Percentiles rank a stretch among this genome's conserved stretches.
Conservation (phyloP, 2,329 filamentous ascomycete genomes). For the Kalaharituber pfeilii region DNA sequence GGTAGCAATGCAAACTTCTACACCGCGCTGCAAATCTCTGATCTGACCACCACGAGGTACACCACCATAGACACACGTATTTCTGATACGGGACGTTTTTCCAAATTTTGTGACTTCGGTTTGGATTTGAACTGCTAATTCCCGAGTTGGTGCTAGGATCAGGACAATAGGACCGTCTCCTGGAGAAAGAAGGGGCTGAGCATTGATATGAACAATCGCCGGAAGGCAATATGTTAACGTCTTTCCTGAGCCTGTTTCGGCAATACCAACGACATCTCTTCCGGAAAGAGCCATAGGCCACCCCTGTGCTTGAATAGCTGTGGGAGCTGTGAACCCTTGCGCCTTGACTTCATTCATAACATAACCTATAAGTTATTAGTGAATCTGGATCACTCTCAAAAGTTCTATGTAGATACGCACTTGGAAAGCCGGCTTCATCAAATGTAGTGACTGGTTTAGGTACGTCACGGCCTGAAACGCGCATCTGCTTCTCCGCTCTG, state of each 20-base stretch:
- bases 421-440: slow-evolving; percentile 91
- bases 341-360: slow-evolving; percentile 98
- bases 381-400: background rate
- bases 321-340: slow-evolving; percentile 84
- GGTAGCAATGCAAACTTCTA: slow-evolving; percentile 96
- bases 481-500: slow-evolving; percentile 69
- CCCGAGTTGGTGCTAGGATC: slow-evolving; percentile 88
- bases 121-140: slow-evolving; percentile 96
- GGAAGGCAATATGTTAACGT: slow-evolving; percentile 96
- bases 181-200: slow-evolving; percentile 83
- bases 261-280: slow-evolving; percentile 96
- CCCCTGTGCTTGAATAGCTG: slow-evolving; percentile 91
- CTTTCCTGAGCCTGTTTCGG: slow-evolving; percentile 98
- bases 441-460: slow-evolving; percentile 93
- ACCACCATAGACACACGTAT: slow-evolving; percentile 98
- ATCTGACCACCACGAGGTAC: slow-evolving; percentile 96
- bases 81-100: slow-evolving; percentile 91
- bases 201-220: slow-evolving; percentile 98
- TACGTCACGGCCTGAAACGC: slow-evolving; percentile 60
- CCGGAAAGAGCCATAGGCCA: slow-evolving; percentile 98
- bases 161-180: slow-evolving; percentile 94
- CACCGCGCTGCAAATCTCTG: slow-evolving; percentile 79
- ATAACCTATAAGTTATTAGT: slow-evolving; percentile 37
- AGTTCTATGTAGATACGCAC: slow-evolving; percentile 11
- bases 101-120: slow-evolving; percentile 98